Percentiles rank a stretch among this genome's conserved stretches.
phyloP scores from a whole-genome alignment of 352 stramenopile species.

The Poterioochromonas sp. region DNA sequence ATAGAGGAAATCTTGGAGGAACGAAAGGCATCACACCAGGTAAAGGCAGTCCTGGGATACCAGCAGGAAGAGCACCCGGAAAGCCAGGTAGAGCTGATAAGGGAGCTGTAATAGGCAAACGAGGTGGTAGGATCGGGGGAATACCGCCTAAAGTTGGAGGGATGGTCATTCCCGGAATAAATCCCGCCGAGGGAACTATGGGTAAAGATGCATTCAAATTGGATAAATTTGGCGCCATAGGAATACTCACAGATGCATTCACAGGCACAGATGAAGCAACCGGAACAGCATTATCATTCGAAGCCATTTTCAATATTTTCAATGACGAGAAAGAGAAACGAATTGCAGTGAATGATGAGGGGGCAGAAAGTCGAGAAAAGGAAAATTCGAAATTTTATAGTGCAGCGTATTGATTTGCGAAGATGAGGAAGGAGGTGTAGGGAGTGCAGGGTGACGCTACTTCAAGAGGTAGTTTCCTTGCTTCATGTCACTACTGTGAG shows the following conservation, averaged over 20 bases:
- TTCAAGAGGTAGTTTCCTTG: too few relatives aligned
- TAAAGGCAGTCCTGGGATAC: slow-evolving; percentile 2
- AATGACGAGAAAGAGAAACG: not conserved
- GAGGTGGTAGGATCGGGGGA: too few relatives aligned
- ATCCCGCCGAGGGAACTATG: not conserved
- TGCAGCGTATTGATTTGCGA: too few relatives aligned
- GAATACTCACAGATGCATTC: not conserved
- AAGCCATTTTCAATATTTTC: not conserved
- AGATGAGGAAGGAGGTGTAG: too few relatives aligned
- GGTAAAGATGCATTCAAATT: too few relatives aligned
- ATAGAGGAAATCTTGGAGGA: not conserved
- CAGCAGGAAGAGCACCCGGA: not conserved
- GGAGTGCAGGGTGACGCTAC: too few relatives aligned
- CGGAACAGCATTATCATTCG: not conserved
- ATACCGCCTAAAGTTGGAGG: not conserved
- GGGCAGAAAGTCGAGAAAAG: not conserved
- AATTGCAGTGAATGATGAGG: not conserved
- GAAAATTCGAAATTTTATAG: too few relatives aligned
- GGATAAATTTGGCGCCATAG: too few relatives aligned
- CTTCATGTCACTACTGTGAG: too few relatives aligned
- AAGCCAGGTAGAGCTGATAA: not conserved
- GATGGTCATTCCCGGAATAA: slow-evolving; percentile 2
- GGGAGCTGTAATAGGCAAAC: too few relatives aligned
- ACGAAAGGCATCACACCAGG: not conserved
- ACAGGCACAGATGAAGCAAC: not conserved